Base-by-base conservation (phyloP, 768 basidiomycete genomes). In the Jaapia argillacea region DNA sequence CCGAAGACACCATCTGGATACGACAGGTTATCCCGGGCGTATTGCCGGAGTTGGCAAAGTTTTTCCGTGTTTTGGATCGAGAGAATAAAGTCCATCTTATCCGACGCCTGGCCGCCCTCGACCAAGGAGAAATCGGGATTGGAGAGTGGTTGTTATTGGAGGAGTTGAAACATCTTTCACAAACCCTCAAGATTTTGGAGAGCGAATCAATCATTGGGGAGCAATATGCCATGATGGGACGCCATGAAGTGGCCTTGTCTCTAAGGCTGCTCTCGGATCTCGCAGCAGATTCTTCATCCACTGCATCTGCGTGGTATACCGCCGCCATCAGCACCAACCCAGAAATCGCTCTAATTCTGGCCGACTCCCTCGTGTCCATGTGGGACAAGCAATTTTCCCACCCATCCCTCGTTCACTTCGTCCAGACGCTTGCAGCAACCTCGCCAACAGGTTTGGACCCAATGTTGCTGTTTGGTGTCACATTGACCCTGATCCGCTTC, bases 141-240 rank as follows among this genome's bases (percentile, higher is more conserved):
- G 80, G 75, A 14, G 79, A 83, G 46, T 89, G 84, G 83, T 52
- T 88, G 21, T 51, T 89, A 6, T 52, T 61, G n/a, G 75, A 81
- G 48, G 81, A 84, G 47, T 51, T 82, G 45, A 76, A 74, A 54
- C 60, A 67, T n/a, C 59, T 82, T 36, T 59, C 59, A 5, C 57
- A 56, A 10, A 54, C 60, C 18, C 59, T 77, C 18, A 62, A 65
- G 40, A 48, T 50, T 2, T 55, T 77, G 36, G 54, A 54, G 61
- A 12, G 48, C 50, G n/a, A n/a, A n/a, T n/a, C n/a, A n/a, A n/a
- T n/a, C n/a, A 25, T 35, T 46, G 6, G 46, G 55, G 37, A 50
- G 58, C 71, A 70, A 40, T 67, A 76, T 44, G n/a, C n/a, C n/a
- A n/a, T n/a, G n/a, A n/a, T n/a, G n/a, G n/a, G n/a, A n/a, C n/a